phyloP scores from a whole-genome alignment of 202 grass and related monocot species.

The Schoenoplectus triqueter region DNA sequence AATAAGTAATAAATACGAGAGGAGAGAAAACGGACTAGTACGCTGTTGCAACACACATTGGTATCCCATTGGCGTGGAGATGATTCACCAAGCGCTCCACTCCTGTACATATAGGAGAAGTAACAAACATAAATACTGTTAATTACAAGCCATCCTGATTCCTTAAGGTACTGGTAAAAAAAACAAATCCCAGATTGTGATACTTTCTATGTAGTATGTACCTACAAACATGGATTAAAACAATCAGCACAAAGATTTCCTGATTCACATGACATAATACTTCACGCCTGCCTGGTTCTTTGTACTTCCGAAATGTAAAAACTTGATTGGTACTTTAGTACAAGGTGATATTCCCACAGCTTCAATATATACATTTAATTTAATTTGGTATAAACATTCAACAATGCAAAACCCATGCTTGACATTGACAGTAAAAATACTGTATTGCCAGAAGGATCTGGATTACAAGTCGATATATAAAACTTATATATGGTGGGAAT shows the following conservation, averaged over 20 bases:
- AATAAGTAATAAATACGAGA: conserved; percentile 18
- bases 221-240: neutral
- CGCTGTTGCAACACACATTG: conserved; percentile 57
- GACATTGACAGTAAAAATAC: neutral
- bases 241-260: neutral
- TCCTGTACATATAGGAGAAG: conserved; percentile 39
- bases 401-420: neutral
- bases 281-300: neutral
- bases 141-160: neutral
- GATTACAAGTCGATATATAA: neutral
- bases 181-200: neutral
- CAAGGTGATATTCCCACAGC: neutral
- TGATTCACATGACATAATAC: neutral
- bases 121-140: neutral
- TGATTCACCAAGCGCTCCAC: conserved; percentile 46
- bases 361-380: neutral
- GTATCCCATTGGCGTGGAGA: conserved; percentile 47
- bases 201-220: neutral
- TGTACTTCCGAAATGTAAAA: neutral
- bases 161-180: neutral
- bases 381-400: neutral
- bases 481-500: neutral
- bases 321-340: neutral
- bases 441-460: neutral
- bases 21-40: conserved; percentile 10